phyloP scores from a whole-genome alignment of 768 basidiomycete species.

The Naganishia antarctica region DNA sequence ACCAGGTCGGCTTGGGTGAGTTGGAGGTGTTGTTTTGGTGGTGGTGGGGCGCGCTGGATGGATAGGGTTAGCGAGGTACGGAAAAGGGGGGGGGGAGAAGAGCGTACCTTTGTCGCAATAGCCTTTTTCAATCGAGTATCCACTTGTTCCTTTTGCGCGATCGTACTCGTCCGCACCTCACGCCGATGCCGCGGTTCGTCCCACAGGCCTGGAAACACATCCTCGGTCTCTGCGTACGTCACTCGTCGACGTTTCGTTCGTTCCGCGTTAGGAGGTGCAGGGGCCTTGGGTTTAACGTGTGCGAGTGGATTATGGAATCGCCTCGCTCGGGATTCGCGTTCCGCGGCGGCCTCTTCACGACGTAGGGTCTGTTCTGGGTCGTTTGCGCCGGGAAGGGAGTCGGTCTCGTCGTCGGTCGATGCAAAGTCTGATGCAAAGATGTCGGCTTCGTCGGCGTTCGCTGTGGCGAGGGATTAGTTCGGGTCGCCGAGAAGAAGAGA shows the following conservation, averaged over 20 bases:
- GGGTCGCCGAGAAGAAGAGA: no score
- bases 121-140: background rate
- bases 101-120: background rate
- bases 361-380: conserved; percentile 31
- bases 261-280: background rate
- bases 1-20: conserved; percentile 47
- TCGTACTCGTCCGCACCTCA: background rate
- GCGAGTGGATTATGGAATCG: conserved; percentile 20
- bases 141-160: background rate
- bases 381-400: conserved; percentile 27
- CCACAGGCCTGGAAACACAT: background rate
- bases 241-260: background rate
- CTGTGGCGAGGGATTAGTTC: no score
- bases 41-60: conserved; percentile 33
- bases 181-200: background rate
- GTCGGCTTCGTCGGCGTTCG: conserved; percentile 39
- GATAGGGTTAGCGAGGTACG: background rate
- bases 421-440: conserved; percentile 46
- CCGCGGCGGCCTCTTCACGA: background rate
- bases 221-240: background rate
- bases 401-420: conserved; percentile 47
- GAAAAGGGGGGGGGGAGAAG: background rate
- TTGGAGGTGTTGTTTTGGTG: conserved; percentile 30
- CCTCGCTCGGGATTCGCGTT: background rate
- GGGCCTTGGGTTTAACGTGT: background rate